Percentiles rank a stretch among this genome's conserved stretches.
Evolutionary conservation across 768 basidiomycete species (phyloP).

Genomic region (Butyriboletus loyo): DNA sequence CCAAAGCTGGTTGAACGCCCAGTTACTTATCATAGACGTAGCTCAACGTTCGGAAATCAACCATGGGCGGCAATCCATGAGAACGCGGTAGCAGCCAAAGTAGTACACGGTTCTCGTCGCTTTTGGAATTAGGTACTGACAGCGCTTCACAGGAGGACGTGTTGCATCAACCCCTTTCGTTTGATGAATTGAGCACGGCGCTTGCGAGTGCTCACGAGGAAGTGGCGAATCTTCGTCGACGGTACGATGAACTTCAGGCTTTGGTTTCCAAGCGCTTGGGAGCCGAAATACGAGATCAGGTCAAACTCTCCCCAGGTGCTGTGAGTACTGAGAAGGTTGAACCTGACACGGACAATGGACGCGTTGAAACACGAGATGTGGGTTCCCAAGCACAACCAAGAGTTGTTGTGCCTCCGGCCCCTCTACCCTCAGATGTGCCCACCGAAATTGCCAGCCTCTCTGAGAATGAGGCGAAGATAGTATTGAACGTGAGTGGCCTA

Average conservation of each 20-base stretch:
- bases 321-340: neutral
- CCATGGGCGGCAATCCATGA: slow-evolving; percentile 12
- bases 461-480: slow-evolving; percentile 21
- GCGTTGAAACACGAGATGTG: neutral
- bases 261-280: slow-evolving; percentile 16
- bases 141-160: slow-evolving; percentile 6
- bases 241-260: slow-evolving; percentile 24
- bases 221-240: slow-evolving; percentile 22
- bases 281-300: slow-evolving; percentile 1
- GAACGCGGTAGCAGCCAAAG: slow-evolving; percentile 4
- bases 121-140: slow-evolving; percentile 5
- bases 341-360: neutral
- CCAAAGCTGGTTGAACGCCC: slow-evolving; percentile 7
- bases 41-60: slow-evolving; percentile 23
- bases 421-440: slow-evolving; percentile 1
- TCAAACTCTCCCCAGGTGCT: neutral
- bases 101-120: slow-evolving; percentile 1
- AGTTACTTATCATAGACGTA: slow-evolving; percentile 15
- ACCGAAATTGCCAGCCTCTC: slow-evolving; percentile 19
- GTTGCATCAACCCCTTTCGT: slow-evolving; percentile 16
- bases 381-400: neutral
- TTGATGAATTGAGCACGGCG: slow-evolving; percentile 25
- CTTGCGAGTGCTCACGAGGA: slow-evolving; percentile 24
- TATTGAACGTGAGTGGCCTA: slow-evolving; percentile 18
- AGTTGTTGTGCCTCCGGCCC: neutral